Percentiles rank a stretch among this genome's conserved stretches.
These are phyloP conservation scores for Saccharomyces hybrid DNA, from an alignment of 1,139 yeast species.

Conservation along the genomic window DNA sequence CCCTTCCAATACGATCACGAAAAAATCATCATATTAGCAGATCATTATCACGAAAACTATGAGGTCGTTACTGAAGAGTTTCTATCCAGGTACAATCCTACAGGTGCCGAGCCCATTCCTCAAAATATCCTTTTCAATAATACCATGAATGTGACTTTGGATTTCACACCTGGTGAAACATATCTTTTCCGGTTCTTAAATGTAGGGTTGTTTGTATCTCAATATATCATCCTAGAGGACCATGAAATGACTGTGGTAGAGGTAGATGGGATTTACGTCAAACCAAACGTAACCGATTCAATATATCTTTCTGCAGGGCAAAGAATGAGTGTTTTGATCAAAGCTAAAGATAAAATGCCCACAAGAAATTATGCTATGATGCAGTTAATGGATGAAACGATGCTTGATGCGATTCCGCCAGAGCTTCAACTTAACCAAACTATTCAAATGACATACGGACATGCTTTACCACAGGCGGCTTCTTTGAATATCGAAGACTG, in stretches of 20 bases:
- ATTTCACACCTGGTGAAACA: constrained; percentile 53
- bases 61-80: constrained; percentile 41
- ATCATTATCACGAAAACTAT: constrained; percentile 53
- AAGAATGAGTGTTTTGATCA: constrained; percentile 54
- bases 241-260: constrained; percentile 63
- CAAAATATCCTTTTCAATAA: constrained; percentile 58
- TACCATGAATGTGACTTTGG: constrained; percentile 48
- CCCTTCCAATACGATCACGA: constrained; percentile 60
- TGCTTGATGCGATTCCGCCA: constrained; percentile 58
- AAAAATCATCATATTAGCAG: constrained; percentile 46
- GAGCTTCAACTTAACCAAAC: constrained; percentile 47
- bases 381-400: constrained; percentile 52
- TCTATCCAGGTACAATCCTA: constrained; percentile 60
- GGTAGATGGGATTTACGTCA: constrained; percentile 62
- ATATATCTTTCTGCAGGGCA: constrained; percentile 65
- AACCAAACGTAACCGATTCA: constrained; percentile 49
- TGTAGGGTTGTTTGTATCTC: constrained; percentile 65
- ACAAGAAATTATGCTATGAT: constrained; percentile 51
- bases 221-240: constrained; percentile 58
- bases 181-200: constrained; percentile 57
- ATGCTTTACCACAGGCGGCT: constrained; percentile 30
- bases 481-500: constrained; percentile 14
- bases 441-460: constrained; percentile 46
- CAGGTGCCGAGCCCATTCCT: constrained; percentile 80
- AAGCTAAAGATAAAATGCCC: constrained; percentile 40